Evolutionary conservation across 2,329 filamentous ascomycete genomes (phyloP).

Genomic region (Nannizziopsis barbatae): DNA sequence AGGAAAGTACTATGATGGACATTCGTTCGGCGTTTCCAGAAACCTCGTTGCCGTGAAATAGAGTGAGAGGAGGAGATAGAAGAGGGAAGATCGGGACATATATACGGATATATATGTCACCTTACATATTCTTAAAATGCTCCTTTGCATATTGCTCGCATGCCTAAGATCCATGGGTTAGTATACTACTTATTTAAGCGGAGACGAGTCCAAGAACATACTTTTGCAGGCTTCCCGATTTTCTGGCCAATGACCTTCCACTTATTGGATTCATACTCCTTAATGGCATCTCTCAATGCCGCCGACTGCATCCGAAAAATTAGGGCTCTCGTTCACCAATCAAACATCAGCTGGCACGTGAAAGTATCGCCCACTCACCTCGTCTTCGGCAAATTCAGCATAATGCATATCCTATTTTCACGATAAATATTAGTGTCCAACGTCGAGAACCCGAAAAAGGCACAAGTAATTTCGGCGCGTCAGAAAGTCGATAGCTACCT

Average conservation of each 20-base stretch:
- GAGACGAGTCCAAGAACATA: constrained; percentile 27
- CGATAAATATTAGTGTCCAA: not conserved
- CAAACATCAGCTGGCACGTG: constrained; percentile 3
- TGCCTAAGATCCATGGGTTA: constrained; percentile 42
- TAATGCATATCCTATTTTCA: constrained; percentile 88
- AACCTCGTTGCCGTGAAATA: not conserved
- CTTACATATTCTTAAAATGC: constrained; percentile 53
- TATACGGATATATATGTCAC: not conserved
- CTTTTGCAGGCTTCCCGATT: constrained; percentile 95
- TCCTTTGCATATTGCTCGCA: constrained; percentile 94
- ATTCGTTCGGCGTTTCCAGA: constrained; percentile 3
- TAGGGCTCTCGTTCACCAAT: constrained; percentile 17
- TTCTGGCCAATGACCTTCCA: constrained; percentile 97
- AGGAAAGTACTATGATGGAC: not conserved
- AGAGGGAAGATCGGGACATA: no score
- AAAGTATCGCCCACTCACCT: constrained; percentile 45
- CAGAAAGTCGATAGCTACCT: constrained; percentile 46
- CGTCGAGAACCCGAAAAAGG: not conserved
- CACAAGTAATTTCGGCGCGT: not conserved
- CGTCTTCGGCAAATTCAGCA: constrained; percentile 93
- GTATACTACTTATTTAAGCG: not conserved
- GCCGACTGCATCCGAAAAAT: constrained; percentile 25
- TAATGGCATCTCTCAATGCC: constrained; percentile 76
- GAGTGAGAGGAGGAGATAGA: no score
- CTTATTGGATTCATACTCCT: constrained; percentile 97